Evolutionary conservation across 192 early-diverging fungal species (phyloP), one percentile per base, ranked within the genome.

Genomic region (Podila clonocystis): DNA sequence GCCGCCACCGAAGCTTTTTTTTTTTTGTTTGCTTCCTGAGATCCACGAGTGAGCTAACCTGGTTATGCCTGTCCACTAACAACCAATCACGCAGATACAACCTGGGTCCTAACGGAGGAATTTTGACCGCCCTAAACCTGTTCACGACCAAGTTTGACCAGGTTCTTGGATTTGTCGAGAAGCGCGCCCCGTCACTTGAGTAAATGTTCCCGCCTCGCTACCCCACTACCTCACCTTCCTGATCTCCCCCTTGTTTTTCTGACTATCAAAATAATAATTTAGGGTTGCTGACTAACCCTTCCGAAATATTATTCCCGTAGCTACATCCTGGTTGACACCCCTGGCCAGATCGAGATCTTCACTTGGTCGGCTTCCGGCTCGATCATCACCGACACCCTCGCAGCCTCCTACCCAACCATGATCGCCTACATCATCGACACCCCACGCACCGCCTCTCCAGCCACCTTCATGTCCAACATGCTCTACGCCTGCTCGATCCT

Each of bases 131-230:
- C 62, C 88, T 99, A 20, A 99, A 99, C 82, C 78, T 99, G 49
- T 99, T 99, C 70, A 97, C 97, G 4, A 99, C 97, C 48, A 97
- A 98, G 82, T 97, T 99, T 82, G 97, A 99, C 87, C 97, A 99
- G 82, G 97, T 99, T 9, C 87, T 99, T 65, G 87, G 87, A 15
- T 88, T 98, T 30, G 82, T 99, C 9, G 90, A 91, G 4, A 98
- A 97, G 84, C 89, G 96, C 24, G 87, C 93, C 1, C 65, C 83
- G 2, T 70, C 85, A 11, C 73, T 94, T n/a, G 91, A 95, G 91
- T 94, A 89, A 83, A 82, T 72, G 2, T 13, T 36, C 34, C 34
- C 8, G 5, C 31, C 31, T 31, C 31, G 5, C 31, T 5, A 31
- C 31, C 31, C 5, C 5, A 31, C 31, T 9, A 36, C 5, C 34